These are phyloP conservation scores for Didymella glomerata DNA, from an alignment of 2,329 filamentous ascomycete genomes.

Conservation along the genomic window DNA sequence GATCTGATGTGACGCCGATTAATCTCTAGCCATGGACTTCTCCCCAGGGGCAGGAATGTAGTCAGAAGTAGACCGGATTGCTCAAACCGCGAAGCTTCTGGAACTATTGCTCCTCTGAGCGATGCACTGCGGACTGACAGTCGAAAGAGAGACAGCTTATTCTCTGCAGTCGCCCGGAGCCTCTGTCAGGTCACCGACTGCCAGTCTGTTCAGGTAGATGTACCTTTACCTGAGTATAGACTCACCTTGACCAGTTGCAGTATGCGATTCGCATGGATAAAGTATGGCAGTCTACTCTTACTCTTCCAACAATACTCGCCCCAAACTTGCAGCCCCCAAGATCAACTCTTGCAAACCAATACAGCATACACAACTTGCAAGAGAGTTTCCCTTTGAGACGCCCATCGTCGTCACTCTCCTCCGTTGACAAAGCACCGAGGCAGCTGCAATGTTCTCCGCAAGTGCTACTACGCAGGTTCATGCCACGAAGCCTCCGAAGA, in stretches of 20 bases:
- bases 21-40: background rate
- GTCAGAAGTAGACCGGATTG: no score
- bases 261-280: background rate
- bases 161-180: background rate
- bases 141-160: background rate
- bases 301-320: background rate
- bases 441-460: background rate
- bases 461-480: background rate
- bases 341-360: background rate
- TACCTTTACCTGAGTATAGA: background rate
- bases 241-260: background rate
- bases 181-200: background rate
- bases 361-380: background rate
- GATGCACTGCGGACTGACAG: background rate
- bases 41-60: no score
- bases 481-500: background rate
- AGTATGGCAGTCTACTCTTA: background rate
- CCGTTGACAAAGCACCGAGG: no score
- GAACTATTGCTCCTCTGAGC: no score
- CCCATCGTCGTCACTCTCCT: no score
- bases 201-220: background rate
- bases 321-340: background rate
- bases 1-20: conserved; percentile 1
- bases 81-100: background rate
- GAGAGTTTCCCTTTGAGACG: no score